Conservation (phyloP, 2,329 filamentous ascomycete genomes). For the Paecilomyces niveus region DNA sequence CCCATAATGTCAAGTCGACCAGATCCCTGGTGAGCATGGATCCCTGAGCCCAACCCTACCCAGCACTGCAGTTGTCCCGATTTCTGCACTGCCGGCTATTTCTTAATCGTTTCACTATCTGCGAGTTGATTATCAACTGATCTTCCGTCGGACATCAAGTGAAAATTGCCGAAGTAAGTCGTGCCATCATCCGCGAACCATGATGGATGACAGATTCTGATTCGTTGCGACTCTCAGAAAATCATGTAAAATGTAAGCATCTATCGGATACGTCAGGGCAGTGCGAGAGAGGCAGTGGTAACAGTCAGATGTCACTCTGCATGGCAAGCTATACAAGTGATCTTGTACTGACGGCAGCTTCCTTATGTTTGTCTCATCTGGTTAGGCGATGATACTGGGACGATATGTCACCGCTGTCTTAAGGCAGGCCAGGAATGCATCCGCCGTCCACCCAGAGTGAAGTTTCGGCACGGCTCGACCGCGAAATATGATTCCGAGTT, state of each 20-base stretch:
- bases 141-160: background rate
- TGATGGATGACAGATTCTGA: background rate
- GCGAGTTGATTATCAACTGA: background rate
- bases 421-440: constrained; percentile 7
- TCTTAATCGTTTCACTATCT: no score
- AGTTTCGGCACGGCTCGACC: constrained; percentile 21
- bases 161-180: background rate
- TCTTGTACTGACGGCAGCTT: background rate
- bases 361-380: background rate
- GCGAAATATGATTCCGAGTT: constrained; percentile 21
- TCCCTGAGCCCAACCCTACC: background rate
- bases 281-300: no score
- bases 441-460: constrained; percentile 8
- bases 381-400: background rate
- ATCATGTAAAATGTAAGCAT: background rate
- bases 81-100: background rate
- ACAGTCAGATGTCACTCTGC: background rate
- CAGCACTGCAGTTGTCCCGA: background rate
- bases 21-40: background rate
- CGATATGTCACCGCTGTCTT: constrained; percentile 3
- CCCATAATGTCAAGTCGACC: background rate
- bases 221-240: background rate
- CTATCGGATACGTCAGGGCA: no score
- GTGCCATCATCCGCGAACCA: background rate
- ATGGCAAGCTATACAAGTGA: background rate